Percentiles rank a stretch among this genome's conserved stretches.
Conservation (phyloP, 2,329 filamentous ascomycete species). For the Fusarium albidum region DNA sequence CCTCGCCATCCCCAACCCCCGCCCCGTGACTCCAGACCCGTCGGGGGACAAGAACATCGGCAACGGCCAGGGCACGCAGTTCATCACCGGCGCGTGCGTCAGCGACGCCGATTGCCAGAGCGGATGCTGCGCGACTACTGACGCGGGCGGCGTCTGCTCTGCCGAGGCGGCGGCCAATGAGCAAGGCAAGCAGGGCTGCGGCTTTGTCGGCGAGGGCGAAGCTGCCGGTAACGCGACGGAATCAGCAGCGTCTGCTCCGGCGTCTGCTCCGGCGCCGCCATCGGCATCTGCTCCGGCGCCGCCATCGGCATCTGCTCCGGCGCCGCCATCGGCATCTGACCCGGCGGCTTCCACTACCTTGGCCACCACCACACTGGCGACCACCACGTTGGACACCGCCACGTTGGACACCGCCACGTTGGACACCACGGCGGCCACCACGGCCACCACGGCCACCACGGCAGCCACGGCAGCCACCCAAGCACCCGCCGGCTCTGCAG, state of each 20-base stretch:
- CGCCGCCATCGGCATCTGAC: too few species aligned
- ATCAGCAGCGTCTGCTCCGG: too few species aligned
- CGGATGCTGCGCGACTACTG: conserved; percentile 41
- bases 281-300: too few species aligned
- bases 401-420: too few species aligned
- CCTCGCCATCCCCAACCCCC: conserved; percentile 21
- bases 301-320: too few species aligned
- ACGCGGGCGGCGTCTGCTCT: conserved; percentile 41
- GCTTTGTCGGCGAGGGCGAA: conserved; percentile 30
- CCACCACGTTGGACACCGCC: too few species aligned
- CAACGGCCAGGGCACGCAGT: conserved; percentile 23
- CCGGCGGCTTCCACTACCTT: too few species aligned
- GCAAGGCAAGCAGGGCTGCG: conserved; percentile 45
- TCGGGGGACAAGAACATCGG: conserved; percentile 26
- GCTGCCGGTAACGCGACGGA: not conserved
- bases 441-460: not conserved
- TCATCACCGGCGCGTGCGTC: conserved; percentile 32
- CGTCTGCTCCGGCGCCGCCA: too few species aligned
- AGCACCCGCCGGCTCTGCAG: not conserved
- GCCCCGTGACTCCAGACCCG: conserved; percentile 17
- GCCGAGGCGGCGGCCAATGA: conserved; percentile 37
- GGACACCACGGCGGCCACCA: too few species aligned
- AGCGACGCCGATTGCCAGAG: conserved; percentile 38
- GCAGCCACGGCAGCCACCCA: not conserved
- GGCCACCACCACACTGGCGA: too few species aligned